Evolutionary conservation across 2,329 filamentous ascomycete genomes (phyloP).

Genomic region (Chlorencoelia australis): DNA sequence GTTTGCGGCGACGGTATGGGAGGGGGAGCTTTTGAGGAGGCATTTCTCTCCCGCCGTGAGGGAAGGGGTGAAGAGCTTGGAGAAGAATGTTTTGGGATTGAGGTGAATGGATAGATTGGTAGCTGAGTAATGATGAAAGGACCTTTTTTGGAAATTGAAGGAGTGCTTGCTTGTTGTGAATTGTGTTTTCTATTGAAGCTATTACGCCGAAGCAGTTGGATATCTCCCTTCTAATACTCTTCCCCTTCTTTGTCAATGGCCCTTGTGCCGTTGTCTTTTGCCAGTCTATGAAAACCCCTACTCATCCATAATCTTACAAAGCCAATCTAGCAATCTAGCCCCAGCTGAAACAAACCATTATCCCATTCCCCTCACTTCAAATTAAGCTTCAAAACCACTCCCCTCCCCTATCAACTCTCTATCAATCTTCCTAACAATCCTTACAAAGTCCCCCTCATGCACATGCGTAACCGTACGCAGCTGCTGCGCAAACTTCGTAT

Average conservation of each 20-base stretch:
- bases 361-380: background rate
- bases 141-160: no score
- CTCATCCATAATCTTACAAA: no score
- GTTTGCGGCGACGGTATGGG: conserved; percentile 85
- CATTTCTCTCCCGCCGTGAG: conserved; percentile 85
- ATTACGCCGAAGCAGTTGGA: no score
- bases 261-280: no score
- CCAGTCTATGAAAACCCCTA: no score
- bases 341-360: no score
- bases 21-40: conserved; percentile 72
- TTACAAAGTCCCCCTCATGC: conserved; percentile 14
- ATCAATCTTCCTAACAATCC: background rate
- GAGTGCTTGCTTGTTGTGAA: no score
- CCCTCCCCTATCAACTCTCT: background rate
- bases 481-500: conserved; percentile 16
- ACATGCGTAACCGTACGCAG: conserved; percentile 14
- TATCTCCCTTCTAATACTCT: no score
- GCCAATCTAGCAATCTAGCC: no score
- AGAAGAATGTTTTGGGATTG: conserved; percentile 42
- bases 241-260: no score
- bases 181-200: no score
- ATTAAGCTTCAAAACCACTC: no score
- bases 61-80: conserved; percentile 59
- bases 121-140: conserved; percentile 1
- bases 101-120: conserved; percentile 11